Conservation (phyloP, 345 rosid species). For the Eucalyptus pauciflora region DNA sequence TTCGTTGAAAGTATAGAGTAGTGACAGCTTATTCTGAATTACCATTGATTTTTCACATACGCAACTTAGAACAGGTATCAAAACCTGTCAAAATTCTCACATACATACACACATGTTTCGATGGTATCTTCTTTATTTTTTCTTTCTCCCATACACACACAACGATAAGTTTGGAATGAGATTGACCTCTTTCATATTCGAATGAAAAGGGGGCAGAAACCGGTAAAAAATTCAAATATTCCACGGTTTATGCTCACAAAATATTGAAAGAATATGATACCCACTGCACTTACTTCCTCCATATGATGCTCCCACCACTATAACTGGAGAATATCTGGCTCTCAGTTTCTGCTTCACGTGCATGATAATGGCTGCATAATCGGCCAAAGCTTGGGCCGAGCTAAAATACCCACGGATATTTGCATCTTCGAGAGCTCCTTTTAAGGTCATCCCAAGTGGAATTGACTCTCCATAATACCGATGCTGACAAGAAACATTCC, state of each 20-base stretch:
- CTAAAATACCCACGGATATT: background rate
- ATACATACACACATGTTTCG: background rate
- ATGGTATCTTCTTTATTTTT: background rate
- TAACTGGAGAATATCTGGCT: background rate
- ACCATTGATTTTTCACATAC: background rate
- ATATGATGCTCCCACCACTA: background rate
- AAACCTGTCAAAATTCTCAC: background rate
- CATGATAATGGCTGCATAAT: background rate
- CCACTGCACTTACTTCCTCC: background rate
- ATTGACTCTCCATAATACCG: background rate
- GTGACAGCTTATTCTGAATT: background rate
- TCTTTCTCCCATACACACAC: background rate
- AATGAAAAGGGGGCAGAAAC: background rate
- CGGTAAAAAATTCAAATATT: background rate
- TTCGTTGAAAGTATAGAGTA: background rate
- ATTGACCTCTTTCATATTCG: background rate
- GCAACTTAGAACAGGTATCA: background rate
- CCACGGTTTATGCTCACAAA: background rate
- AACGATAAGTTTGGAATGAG: background rate
- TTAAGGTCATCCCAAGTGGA: background rate
- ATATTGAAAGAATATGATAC: background rate
- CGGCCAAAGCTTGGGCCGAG: background rate
- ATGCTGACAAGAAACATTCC: background rate
- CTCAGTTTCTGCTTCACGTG: background rate
- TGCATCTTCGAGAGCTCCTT: background rate